Conservation (phyloP, 345 rosid genomes). For the Ailanthus altissimus region DNA sequence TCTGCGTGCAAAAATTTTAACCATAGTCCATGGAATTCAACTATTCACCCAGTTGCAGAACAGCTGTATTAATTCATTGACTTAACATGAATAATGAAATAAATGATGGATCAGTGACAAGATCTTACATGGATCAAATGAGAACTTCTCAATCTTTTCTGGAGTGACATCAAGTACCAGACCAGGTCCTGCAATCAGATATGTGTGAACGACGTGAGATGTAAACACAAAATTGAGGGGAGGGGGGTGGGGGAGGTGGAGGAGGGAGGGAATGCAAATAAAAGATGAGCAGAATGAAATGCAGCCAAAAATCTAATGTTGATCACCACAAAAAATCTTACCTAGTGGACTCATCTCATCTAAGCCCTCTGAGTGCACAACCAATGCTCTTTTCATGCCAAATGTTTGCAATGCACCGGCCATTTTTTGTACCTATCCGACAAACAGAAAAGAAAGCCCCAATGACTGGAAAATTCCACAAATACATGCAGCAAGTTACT, state of each 20-base stretch:
- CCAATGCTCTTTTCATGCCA: conserved; percentile 92
- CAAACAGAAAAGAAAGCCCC: conserved; percentile 10
- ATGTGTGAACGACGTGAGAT: background rate
- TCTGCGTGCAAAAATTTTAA: background rate
- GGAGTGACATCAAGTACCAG: conserved; percentile 67
- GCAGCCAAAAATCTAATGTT: conserved; percentile 1
- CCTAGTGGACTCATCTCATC: conserved; percentile 98
- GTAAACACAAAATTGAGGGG: background rate
- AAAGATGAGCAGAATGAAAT: background rate
- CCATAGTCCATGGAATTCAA: background rate
- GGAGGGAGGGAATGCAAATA: too few species aligned
- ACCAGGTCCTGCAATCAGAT: conserved; percentile 63
- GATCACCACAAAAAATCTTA: conserved; percentile 29
- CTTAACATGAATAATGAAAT: background rate
- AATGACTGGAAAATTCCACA: background rate
- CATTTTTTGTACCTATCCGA: conserved; percentile 78
- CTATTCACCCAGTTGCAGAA: background rate
- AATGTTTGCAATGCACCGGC: conserved; percentile 84
- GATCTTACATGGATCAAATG: conserved; percentile 83
- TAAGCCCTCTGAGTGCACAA: conserved; percentile 92
- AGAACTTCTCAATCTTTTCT: conserved; percentile 64
- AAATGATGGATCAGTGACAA: conserved; percentile 3
- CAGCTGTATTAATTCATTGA: background rate
- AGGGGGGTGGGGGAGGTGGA: too few species aligned
- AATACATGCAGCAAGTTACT: conserved; percentile 8